Evolutionary conservation across 164 flowering plant genomes (phyloP).

Genomic region (Santalum album): DNA sequence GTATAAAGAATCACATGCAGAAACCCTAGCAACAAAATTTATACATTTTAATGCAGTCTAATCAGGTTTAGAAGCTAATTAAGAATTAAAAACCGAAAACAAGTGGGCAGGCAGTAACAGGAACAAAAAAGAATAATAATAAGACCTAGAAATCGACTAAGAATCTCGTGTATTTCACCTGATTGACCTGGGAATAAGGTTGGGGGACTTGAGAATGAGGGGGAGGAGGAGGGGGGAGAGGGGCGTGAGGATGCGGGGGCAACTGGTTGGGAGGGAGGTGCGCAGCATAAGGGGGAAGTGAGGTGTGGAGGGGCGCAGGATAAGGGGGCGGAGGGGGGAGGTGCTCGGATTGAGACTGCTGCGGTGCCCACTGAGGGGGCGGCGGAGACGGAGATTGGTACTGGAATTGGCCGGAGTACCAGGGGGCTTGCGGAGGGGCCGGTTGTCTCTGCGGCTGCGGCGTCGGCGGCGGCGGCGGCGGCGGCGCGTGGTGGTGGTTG

Average conservation of each 20-base stretch:
- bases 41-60: too few relatives aligned
- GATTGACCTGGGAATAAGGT: conserved; percentile 30
- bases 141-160: neutral
- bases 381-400: conserved; percentile 27
- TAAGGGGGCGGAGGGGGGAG: conserved; percentile 16
- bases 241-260: conserved; percentile 7
- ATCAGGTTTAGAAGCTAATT: neutral
- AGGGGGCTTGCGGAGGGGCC: conserved; percentile 24
- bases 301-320: conserved; percentile 22
- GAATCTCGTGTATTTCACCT: conserved; percentile 12
- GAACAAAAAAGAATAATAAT: neutral
- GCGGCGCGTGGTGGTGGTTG: neutral
- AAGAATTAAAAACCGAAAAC: neutral
- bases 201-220: conserved; percentile 25
- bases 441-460: conserved; percentile 10
- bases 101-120: neutral
- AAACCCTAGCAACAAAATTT: neutral
- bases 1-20: neutral
- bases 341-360: conserved; percentile 19
- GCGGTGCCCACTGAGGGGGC: conserved; percentile 1
- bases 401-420: conserved; percentile 48
- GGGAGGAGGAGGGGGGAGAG: conserved; percentile 10
- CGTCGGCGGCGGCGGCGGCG: neutral
- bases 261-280: conserved; percentile 10
- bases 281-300: conserved; percentile 18